Percentiles rank a stretch among this genome's conserved stretches.
These are phyloP conservation scores for Pythium dissotocum DNA, from an alignment of 352 stramenopile genomes.

Conservation along the genomic window DNA sequence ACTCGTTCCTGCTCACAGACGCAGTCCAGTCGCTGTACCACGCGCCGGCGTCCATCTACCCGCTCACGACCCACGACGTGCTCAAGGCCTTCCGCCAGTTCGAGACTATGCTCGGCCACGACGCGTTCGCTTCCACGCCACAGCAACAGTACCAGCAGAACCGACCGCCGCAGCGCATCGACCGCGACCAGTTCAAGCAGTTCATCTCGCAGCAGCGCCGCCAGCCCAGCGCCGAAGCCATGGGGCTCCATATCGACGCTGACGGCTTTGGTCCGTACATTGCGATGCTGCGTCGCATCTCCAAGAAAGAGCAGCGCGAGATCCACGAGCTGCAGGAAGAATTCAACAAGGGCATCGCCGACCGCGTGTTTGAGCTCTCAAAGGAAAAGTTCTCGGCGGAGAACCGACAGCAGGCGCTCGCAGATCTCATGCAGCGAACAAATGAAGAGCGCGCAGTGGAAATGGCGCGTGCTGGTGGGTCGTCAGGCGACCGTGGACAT, in stretches of 20 bases:
- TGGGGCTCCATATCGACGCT: slow-evolving; percentile 67
- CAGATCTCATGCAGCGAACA: slow-evolving; percentile 51
- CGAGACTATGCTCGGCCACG: slow-evolving; percentile 56
- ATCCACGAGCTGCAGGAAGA: slow-evolving; percentile 79
- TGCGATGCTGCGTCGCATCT: slow-evolving; percentile 69
- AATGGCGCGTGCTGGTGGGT: slow-evolving; percentile 11
- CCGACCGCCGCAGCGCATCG: slow-evolving; percentile 48
- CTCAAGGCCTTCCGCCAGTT: slow-evolving; percentile 66
- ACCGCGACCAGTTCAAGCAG: slow-evolving; percentile 69
- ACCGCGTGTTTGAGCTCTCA: slow-evolving; percentile 80
- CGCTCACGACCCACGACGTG: slow-evolving; percentile 70
- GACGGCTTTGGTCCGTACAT: slow-evolving; percentile 78
- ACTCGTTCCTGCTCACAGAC: slow-evolving; percentile 77
- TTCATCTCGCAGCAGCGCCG: slow-evolving; percentile 71
- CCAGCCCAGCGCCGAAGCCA: slow-evolving; percentile 56
- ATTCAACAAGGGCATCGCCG: slow-evolving; percentile 75
- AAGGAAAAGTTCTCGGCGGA: slow-evolving; percentile 86
- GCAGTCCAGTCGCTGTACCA: slow-evolving; percentile 77
- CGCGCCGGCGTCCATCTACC: slow-evolving; percentile 41
- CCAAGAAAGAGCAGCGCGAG: slow-evolving; percentile 79
- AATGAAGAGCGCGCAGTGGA: slow-evolving; percentile 26
- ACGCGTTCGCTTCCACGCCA: slow-evolving; percentile 42
- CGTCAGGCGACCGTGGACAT: background rate
- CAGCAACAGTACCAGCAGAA: slow-evolving; percentile 20
- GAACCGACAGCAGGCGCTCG: slow-evolving; percentile 72